Conservation (phyloP, 208 protist species). For the Acanthamoeba lenticulata region DNA sequence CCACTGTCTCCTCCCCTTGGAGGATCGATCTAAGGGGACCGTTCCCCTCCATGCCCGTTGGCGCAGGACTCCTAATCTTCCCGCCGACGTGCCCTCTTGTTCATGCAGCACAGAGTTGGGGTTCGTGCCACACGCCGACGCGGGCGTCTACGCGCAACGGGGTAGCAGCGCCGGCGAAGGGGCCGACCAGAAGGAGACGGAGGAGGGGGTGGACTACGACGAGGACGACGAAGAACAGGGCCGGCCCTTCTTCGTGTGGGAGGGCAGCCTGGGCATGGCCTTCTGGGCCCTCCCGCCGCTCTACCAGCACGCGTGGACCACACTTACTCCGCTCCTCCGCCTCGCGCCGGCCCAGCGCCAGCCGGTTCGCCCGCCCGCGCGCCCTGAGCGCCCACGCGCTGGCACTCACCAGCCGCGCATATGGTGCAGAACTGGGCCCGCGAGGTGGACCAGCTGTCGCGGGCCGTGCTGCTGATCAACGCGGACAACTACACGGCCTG, state of each 20-base stretch:
- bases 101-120: not conserved
- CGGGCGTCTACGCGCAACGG: not conserved
- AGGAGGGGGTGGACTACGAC: not conserved
- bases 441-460: not conserved
- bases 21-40: not conserved
- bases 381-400: not conserved
- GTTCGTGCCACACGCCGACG: not conserved
- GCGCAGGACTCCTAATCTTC: no score
- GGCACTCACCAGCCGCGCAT: not conserved
- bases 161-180: no score
- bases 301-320: not conserved
- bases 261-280: constrained; percentile 3
- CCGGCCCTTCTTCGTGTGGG: not conserved
- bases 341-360: not conserved
- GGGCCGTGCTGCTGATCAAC: constrained; percentile 70
- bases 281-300: not conserved
- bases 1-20: not conserved
- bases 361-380: not conserved
- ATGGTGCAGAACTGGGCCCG: not conserved
- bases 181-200: not conserved
- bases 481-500: constrained; percentile 70
- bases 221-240: not conserved
- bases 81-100: no score
- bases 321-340: not conserved
- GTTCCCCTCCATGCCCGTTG: no score